phyloP scores from a whole-genome alignment of 2,329 filamentous ascomycete genomes.

The Phoma sp. region DNA sequence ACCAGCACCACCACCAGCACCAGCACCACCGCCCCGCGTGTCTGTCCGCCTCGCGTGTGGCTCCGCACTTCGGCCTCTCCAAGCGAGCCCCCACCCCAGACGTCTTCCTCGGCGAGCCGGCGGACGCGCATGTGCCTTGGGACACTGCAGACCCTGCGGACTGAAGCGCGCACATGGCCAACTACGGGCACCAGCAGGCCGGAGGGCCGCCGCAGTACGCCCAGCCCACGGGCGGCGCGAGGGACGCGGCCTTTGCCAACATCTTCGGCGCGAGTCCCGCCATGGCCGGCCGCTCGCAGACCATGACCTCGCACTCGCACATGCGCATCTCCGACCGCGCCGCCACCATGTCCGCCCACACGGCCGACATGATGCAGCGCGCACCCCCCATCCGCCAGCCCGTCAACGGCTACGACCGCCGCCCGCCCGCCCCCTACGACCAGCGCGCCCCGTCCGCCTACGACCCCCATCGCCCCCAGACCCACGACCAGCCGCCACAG shows the following conservation, averaged over 20 bases:
- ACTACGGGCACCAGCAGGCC: conserved; percentile 68
- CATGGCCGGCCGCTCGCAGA: conserved; percentile 81
- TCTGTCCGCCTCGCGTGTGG: conserved; percentile 5
- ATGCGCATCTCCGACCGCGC: conserved; percentile 72
- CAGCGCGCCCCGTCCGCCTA: conserved; percentile 32
- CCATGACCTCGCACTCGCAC: conserved; percentile 82
- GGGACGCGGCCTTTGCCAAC: conserved; percentile 94
- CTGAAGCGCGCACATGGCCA: conserved; percentile 60
- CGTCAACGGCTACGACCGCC: conserved; percentile 49
- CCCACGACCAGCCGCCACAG: conserved; percentile 34
- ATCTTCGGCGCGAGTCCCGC: conserved; percentile 90
- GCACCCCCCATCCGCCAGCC: conserved; percentile 67
- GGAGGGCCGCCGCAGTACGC: conserved; percentile 59
- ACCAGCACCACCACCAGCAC: background rate
- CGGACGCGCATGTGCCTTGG: conserved; percentile 36
- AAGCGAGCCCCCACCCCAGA: conserved; percentile 21
- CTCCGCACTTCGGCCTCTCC: conserved; percentile 20
- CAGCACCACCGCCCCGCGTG: conserved; percentile 18
- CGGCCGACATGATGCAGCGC: conserved; percentile 64
- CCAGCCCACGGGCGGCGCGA: conserved; percentile 65
- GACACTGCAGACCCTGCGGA: conserved; percentile 20
- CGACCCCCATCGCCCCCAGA: conserved; percentile 39
- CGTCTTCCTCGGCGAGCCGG: conserved; percentile 19
- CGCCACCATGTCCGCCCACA: conserved; percentile 66
- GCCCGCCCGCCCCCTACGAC: conserved; percentile 39